Base-by-base conservation (phyloP, 2,329 filamentous ascomycete genomes). In the Paracoccidioides brasiliensis region DNA sequence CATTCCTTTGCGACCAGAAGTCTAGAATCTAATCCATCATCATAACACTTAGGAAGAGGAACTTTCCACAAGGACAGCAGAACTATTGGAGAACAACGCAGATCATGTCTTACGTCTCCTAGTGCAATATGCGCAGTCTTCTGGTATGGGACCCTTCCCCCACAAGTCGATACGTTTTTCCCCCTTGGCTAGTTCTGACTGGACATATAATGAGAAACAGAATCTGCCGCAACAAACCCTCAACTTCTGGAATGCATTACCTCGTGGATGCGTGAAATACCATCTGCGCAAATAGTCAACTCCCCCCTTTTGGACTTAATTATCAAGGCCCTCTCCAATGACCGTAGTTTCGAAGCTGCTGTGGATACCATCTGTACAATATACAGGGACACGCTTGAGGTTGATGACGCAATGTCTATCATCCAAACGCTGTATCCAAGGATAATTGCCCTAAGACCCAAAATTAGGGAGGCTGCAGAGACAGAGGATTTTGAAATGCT, bases 231-330 rank as follows among this genome's bases (percentile, higher is more conserved):
- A 7, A 85, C 84, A 59, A 95, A 96, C 66, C 90, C 91, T 2
- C 86, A 90, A 65, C 79, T 98, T 50, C 83, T 97, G 69, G 89
- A 96, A 65, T 97, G 93, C 69, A 90, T 97, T 63, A 94, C 90
- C 37, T 96, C 93, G 3, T 98, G 93, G 93, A 80, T 97, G 62
- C 83, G 90, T 63, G 93, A 98, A 72, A 88, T 98, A 5, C 88
- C 91, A 0, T 81, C 95, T 50, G 79, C 79, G 60, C 84, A 87
- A 59, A 83, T 98, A 60, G 85, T 95, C 62, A 85, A 85, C 63
- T 96, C 91, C 1, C 86, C 90, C 5, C 77, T 98, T 12, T 78
- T 98, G 62, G 82, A 88, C 61, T 78, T 90, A 53, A 81, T 96
- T 52, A 82, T 96, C 66, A 81, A 83, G 61, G 90, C 86, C 5